A percentile compares a stretch with the other conserved stretches of the same genome.
phyloP scores from a whole-genome alignment of 1,284 basidiomycete genomes.

The Lentinus polychrous region DNA sequence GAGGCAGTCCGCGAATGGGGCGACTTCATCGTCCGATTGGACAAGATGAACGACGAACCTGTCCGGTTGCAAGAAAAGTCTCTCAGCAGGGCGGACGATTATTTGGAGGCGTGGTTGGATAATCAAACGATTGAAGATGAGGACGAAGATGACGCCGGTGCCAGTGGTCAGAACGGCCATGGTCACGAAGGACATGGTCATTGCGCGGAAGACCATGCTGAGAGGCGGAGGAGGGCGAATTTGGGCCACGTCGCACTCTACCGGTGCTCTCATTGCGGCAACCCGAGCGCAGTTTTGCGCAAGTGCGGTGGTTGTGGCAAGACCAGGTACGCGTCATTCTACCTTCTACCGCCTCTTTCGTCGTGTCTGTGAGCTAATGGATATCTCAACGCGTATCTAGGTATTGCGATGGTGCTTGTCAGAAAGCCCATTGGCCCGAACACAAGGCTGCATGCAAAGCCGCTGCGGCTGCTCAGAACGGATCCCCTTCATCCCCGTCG shows the following conservation, averaged over 20 bases:
- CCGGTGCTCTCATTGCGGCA: slow-evolving; percentile 48
- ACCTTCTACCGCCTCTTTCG: slow-evolving; percentile 13
- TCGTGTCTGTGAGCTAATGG: slow-evolving; percentile 4
- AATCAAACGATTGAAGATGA: slow-evolving; percentile 38
- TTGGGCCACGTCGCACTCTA: slow-evolving; percentile 37
- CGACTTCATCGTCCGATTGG: slow-evolving; percentile 32
- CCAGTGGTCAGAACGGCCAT: slow-evolving; percentile 21
- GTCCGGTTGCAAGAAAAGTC: slow-evolving; percentile 17
- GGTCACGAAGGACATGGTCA: background rate
- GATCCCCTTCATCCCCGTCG: too few species aligned
- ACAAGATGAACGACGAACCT: slow-evolving; percentile 18
- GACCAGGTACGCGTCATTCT: slow-evolving; percentile 11
- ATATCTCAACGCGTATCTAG: slow-evolving; percentile 20
- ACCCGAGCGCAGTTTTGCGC: slow-evolving; percentile 46
- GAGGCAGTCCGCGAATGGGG: slow-evolving; percentile 39
- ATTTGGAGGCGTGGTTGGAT: slow-evolving; percentile 50
- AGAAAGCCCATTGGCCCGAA: slow-evolving; percentile 41
- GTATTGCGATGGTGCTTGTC: slow-evolving; percentile 44
- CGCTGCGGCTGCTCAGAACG: too few species aligned
- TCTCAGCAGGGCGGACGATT: slow-evolving; percentile 39
- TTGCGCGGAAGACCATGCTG: background rate
- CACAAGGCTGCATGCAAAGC: slow-evolving; percentile 15
- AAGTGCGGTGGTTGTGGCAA: slow-evolving; percentile 36
- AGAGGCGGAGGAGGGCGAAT: slow-evolving; percentile 26
- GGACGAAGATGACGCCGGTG: slow-evolving; percentile 21